Conservation (phyloP, 352 stramenopile species). For the Phytopythium delawarense region DNA sequence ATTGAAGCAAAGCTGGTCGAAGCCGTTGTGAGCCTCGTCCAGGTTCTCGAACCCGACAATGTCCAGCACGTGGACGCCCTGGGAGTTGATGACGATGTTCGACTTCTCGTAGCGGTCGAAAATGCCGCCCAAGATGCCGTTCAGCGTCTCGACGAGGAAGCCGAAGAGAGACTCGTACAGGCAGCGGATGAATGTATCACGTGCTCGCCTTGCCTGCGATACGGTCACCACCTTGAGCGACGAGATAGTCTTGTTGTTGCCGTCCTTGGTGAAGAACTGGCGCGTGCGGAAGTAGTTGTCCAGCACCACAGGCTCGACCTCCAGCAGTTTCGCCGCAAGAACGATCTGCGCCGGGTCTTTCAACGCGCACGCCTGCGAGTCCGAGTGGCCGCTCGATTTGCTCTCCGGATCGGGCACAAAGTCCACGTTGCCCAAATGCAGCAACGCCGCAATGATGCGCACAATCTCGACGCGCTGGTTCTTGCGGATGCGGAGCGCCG, state of each 20-base stretch:
- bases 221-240: slow-evolving; percentile 83
- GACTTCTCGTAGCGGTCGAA: slow-evolving; percentile 84
- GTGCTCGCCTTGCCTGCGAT: slow-evolving; percentile 57
- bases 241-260: slow-evolving; percentile 62
- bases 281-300: slow-evolving; percentile 86
- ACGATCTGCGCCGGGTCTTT: slow-evolving; percentile 68
- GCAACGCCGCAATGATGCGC: slow-evolving; percentile 62
- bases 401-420: slow-evolving; percentile 56
- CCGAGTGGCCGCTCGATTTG: slow-evolving; percentile 18
- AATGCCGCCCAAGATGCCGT: slow-evolving; percentile 75
- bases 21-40: slow-evolving; percentile 54
- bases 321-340: slow-evolving; percentile 59
- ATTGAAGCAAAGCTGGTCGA: slow-evolving; percentile 79
- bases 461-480: slow-evolving; percentile 81
- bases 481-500: slow-evolving; percentile 70
- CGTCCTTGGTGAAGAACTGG: slow-evolving; percentile 76
- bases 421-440: slow-evolving; percentile 78
- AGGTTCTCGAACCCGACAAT: slow-evolving; percentile 74
- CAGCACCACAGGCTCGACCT: slow-evolving; percentile 74
- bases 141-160: slow-evolving; percentile 77
- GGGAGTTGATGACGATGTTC: slow-evolving; percentile 76
- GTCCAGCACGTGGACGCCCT: slow-evolving; percentile 80
- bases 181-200: slow-evolving; percentile 76
- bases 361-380: slow-evolving; percentile 49
- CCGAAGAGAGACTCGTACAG: slow-evolving; percentile 77